Evolutionary conservation across 2,329 filamentous ascomycete genomes (phyloP), one percentile per base, ranked within the genome.

Genomic region (Cercospora sp.): DNA sequence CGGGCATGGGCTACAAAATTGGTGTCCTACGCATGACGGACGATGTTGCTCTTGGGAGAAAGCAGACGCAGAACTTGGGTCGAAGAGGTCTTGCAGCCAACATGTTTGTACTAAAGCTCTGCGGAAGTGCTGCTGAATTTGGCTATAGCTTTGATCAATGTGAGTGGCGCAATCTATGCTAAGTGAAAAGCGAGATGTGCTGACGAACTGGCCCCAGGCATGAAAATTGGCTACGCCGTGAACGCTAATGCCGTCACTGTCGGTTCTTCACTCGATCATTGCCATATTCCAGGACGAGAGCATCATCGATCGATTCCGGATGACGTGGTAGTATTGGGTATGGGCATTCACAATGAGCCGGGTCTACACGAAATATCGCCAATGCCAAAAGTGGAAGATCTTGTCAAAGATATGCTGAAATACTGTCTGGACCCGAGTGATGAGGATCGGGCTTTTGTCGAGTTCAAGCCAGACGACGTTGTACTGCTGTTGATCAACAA

Each of bases 321-420:
- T 20, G 72, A 78, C 39, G 70, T 75, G 1, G 76, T 77, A 45
- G 78, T 81, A 0, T 80, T 85, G 4, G 77, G 80, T 1, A 83
- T 85, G 78, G 83, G 83, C 2, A 84, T 84, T 62, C 83, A 85
- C 70, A 85, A 85, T 63, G 83, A 85, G 73, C 82, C 83, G 5
- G 82, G 82, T 8, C 76, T 84, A 16, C 77, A 80, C 69, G 82
- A 82, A 57, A 77, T 83, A 63, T 77, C 79, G 0, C 82, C 82
- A 0, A 83, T 84, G 76, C 83, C 85, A 3, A 78, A 81, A 0
- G 81, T 83, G 0, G 80, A 84, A 72, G 79, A 83, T 23, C 77
- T 85, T 18, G 79, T 85, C 42, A 78, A 79, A 18, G 80, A 83
- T 66, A 83, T 85, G 77, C 76, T 85, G 12, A 78, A 78, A 61